A percentile compares a stretch with the other conserved stretches of the same genome.
Conservation (phyloP, 2,329 filamentous ascomycete genomes). For the Hyphodiscus sp. region DNA sequence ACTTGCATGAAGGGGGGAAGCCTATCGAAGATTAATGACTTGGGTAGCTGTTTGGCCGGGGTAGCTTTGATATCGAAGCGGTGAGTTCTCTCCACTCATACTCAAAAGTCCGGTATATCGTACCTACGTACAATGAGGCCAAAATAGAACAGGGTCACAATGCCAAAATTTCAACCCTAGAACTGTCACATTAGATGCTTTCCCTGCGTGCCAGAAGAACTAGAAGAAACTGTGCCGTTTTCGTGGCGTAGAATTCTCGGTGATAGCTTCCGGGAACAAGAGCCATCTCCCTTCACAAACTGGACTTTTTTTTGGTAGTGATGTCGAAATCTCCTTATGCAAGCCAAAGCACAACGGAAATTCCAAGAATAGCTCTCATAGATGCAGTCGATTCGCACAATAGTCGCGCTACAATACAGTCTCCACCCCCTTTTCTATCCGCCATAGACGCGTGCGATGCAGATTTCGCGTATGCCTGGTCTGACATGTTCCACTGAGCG, state of each 20-base stretch:
- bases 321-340: neutral
- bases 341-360: neutral
- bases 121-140: neutral
- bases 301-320: neutral
- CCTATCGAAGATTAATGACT: neutral
- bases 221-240: neutral
- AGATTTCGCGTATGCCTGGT: neutral
- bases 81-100: neutral
- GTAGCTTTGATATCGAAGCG: neutral
- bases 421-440: neutral
- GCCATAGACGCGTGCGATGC: neutral
- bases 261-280: neutral
- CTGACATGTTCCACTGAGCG: neutral
- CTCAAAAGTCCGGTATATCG: neutral
- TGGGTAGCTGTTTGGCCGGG: neutral
- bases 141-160: neutral
- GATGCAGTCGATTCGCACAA: neutral
- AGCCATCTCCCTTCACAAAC: neutral
- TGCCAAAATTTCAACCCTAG: neutral
- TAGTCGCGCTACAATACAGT: neutral
- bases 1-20: constrained; percentile 2
- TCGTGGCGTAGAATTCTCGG: neutral
- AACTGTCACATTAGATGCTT: neutral
- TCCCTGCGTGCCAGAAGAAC: neutral
- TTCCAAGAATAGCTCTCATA: neutral